Conservation (phyloP, 345 rosid genomes). For the Firmiana major region DNA sequence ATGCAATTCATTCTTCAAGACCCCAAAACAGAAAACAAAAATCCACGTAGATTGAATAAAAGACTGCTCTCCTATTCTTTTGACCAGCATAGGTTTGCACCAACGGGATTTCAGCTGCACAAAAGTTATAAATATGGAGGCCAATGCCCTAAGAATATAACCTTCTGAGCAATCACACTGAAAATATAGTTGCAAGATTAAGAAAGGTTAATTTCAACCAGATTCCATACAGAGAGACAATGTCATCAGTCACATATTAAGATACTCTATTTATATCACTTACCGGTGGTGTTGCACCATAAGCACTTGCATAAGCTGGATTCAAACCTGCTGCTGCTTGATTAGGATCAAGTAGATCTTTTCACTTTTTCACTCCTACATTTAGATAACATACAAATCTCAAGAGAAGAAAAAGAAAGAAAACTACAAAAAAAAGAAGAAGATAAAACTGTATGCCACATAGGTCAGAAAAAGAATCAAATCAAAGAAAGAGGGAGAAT, state of each 20-base stretch:
- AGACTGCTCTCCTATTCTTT: background rate
- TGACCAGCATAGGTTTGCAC: background rate
- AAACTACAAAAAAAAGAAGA: background rate
- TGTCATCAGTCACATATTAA: background rate
- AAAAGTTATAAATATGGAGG: background rate
- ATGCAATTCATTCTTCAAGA: background rate
- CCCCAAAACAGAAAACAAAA: background rate
- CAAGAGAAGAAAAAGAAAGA: background rate
- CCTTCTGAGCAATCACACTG: background rate
- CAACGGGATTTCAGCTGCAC: background rate
- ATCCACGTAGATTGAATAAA: background rate
- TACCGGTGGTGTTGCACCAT: conserved; percentile 86
- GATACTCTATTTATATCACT: conserved; percentile 21
- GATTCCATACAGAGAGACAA: background rate
- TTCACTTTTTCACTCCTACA: conserved; percentile 70
- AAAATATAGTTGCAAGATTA: background rate
- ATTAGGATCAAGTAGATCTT: conserved; percentile 79
- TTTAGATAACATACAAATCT: background rate
- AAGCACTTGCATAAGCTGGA: conserved; percentile 68
- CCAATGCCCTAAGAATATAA: background rate
- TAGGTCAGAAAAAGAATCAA: background rate
- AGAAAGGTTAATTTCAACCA: background rate
- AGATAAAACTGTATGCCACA: background rate
- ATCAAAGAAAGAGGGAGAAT: background rate
- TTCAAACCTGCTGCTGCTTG: conserved; percentile 50